These are phyloP conservation scores for Rhodotorula sp. DNA, from an alignment of 1,284 basidiomycete species.

Conservation along the genomic window DNA sequence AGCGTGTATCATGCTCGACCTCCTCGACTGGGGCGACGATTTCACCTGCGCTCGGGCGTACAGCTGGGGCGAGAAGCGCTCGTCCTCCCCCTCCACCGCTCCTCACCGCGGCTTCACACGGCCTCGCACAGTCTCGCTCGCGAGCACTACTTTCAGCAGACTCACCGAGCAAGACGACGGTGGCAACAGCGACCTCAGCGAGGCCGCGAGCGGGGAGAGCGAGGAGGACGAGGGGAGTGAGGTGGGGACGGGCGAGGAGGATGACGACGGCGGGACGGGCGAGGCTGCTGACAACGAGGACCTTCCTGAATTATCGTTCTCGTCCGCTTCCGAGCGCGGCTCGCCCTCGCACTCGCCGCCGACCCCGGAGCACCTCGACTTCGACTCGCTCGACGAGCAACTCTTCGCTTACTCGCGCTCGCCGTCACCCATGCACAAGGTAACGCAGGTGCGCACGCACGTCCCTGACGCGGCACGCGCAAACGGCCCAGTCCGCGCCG, in stretches of 20 bases:
- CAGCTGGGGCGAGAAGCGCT: too few species aligned
- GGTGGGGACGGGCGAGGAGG: background rate
- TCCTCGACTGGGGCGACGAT: background rate
- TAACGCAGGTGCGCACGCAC: background rate
- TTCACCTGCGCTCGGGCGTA: background rate
- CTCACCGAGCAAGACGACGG: background rate
- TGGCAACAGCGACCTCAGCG: too few species aligned
- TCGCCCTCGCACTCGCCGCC: background rate
- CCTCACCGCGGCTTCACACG: background rate
- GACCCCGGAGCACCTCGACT: background rate
- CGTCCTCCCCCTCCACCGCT: background rate
- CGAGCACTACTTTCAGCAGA: constrained; percentile 7
- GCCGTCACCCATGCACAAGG: background rate
- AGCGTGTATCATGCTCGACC: background rate
- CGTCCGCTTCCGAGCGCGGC: background rate
- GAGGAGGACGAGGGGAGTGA: background rate
- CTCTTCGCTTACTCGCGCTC: background rate
- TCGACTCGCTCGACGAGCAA: background rate
- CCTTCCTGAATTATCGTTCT: background rate
- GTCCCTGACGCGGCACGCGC: background rate
- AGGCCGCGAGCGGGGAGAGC: too few species aligned
- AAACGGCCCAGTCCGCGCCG: fast-evolving
- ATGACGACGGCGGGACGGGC: background rate
- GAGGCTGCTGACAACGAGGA: background rate
- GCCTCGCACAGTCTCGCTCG: background rate